These are phyloP conservation scores for Sclerotinia minor DNA, from an alignment of 2,329 filamentous ascomycete species.

Conservation along the genomic window DNA sequence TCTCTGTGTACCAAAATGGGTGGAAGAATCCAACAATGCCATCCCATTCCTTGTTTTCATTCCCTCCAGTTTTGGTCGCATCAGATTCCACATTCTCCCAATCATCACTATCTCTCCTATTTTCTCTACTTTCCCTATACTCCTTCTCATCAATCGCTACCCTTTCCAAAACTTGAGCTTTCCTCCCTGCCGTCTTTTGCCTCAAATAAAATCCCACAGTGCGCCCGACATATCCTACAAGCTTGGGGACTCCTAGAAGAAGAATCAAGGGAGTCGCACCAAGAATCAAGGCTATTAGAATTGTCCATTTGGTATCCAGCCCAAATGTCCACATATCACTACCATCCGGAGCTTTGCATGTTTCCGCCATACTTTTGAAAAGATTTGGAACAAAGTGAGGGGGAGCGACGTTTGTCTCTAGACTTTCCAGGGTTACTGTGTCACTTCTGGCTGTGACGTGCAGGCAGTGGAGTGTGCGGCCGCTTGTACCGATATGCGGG, in stretches of 20 bases:
- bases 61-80: constrained; percentile 47
- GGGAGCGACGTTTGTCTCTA: constrained; percentile 10
- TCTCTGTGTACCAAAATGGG: constrained; percentile 76
- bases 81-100: constrained; percentile 70
- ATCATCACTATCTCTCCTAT: constrained; percentile 55
- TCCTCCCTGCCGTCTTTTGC: constrained; percentile 63
- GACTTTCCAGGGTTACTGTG: constrained; percentile 22
- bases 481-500: constrained; percentile 16
- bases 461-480: constrained; percentile 16
- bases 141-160: constrained; percentile 44
- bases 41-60: constrained; percentile 64
- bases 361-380: constrained; percentile 37
- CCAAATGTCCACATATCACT: constrained; percentile 39
- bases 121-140: constrained; percentile 27
- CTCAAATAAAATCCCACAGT: constrained; percentile 60
- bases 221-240: constrained; percentile 42
- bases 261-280: constrained; percentile 41
- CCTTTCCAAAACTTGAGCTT: constrained; percentile 57
- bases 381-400: constrained; percentile 5
- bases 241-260: constrained; percentile 36
- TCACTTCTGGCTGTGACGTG: constrained; percentile 26
- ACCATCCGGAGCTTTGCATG: constrained; percentile 39
- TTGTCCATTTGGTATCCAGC: constrained; percentile 37
- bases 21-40: constrained; percentile 96
- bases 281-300: constrained; percentile 39